Evolutionary conservation across 2,329 filamentous ascomycete genomes (phyloP), one percentile per base, ranked within the genome.

Genomic region (Botrytis cinerea): DNA sequence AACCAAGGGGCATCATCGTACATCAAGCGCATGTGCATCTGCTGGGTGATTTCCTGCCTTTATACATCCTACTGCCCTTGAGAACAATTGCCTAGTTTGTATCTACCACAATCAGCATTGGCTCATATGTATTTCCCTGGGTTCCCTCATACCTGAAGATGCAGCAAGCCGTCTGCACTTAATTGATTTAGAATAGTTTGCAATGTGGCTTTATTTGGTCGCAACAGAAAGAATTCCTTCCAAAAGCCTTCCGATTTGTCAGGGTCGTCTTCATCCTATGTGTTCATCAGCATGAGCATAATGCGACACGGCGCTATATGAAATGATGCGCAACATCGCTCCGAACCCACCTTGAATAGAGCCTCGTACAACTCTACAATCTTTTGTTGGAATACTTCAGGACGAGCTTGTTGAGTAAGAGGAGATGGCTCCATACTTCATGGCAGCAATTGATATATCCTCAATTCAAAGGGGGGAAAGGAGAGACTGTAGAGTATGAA

Each of bases 151-250:
- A 90, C 87, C 83, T 97, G 93, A 66, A 93, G 84, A 74, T 91
- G 89, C 60, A 98, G 85, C 75, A 97, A 86, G 78, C 95, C 91
- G 77, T 93, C 90, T 9, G 94, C 89, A 70, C 88, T 87, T 59
- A 96, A 85, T n/a, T 87, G 85, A 76, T 90, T 88, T 75, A 99
- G 85, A 66, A 94, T 87, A 68, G 84, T 85, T 81, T 89, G 88
- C 76, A 99, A 84, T 67, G 90, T 88, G 7, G 86, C 82, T 72
- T 89, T 87, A 81, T 98, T 94, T 35, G 95, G 95, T 76, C 90
- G 91, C 74, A 98, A 86, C 54, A 99, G 87, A 82, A 99, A 99
- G 84, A 99, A 94, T 83, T 98, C 96, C 77, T 90, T 88, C 96
- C 96, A 99, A 84, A 98, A 99, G 61, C 94, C 95, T 75, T 97